These are phyloP conservation scores for Xenoacremonium recifei DNA, from an alignment of 2,329 filamentous ascomycete species.

Conservation along the genomic window DNA sequence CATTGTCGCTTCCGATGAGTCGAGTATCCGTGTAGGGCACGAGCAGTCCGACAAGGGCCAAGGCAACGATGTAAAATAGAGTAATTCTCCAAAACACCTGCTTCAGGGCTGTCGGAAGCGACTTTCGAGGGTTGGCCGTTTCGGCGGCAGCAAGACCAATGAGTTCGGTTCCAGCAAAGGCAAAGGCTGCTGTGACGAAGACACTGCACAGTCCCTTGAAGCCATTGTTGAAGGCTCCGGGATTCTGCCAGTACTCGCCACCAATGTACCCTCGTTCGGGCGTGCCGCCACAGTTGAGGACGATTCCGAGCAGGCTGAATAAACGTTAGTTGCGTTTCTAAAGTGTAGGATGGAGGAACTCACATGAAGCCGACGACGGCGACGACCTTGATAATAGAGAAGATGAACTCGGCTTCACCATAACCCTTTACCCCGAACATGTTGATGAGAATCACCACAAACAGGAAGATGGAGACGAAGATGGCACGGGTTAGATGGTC, in stretches of 20 bases:
- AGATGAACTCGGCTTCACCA: constrained; percentile 86
- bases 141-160: constrained; percentile 77
- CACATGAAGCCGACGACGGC: constrained; percentile 88
- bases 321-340: background rate
- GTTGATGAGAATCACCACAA: constrained; percentile 77
- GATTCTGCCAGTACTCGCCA: constrained; percentile 70
- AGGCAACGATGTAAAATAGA: constrained; percentile 83
- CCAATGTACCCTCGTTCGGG: constrained; percentile 76
- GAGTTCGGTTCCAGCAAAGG: constrained; percentile 74
- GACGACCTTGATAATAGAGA: constrained; percentile 81
- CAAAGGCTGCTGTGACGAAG: constrained; percentile 74
- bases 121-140: constrained; percentile 76
- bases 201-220: constrained; percentile 81
- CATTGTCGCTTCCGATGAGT: constrained; percentile 56
- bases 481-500: constrained; percentile 62
- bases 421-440: constrained; percentile 86
- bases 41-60: constrained; percentile 77
- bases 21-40: constrained; percentile 69
- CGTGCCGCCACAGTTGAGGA: constrained; percentile 81
- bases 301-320: constrained; percentile 73
- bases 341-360: constrained; percentile 37
- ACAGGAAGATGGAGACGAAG: constrained; percentile 80
- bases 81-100: constrained; percentile 95
- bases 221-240: constrained; percentile 81
- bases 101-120: constrained; percentile 82